Evolutionary conservation across 495 filamentous ascomycete genomes (phyloP).

Genomic region (Apiosordaria backusii): DNA sequence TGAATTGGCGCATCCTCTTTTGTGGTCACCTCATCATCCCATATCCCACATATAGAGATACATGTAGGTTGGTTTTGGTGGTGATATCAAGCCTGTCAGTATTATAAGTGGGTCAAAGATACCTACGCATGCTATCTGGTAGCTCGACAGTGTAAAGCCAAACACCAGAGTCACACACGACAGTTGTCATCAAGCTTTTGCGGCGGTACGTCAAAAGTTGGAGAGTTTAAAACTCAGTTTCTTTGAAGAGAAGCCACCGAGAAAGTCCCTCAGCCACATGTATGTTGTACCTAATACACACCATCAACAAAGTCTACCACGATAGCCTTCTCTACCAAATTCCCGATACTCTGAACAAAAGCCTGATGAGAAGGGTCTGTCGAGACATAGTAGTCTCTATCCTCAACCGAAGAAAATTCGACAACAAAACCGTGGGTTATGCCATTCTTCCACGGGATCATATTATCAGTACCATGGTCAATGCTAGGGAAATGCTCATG

Average conservation of each 20-base stretch:
- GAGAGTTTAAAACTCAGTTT: not conserved
- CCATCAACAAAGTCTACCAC: constrained; percentile 46
- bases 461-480: not conserved
- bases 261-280: not conserved
- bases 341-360: constrained; percentile 40
- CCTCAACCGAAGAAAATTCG: constrained; percentile 56
- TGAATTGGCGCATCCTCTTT: no score
- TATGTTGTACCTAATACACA: constrained; percentile 8
- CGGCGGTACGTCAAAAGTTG: not conserved
- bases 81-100: no score
- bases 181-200: no score
- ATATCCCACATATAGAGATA: no score
- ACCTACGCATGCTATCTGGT: no score
- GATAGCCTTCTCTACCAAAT: constrained; percentile 36
- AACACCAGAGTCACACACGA: not conserved
- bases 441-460: constrained; percentile 39
- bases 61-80: no score
- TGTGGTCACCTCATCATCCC: no score
- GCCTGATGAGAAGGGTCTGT: constrained; percentile 49
- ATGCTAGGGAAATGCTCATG: not conserved
- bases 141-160: no score
- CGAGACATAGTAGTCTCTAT: constrained; percentile 55
- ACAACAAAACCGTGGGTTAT: constrained; percentile 60
- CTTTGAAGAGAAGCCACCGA: not conserved
- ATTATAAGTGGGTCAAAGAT: no score